These are phyloP conservation scores for Tubosaeta sp. DNA, from an alignment of 768 basidiomycete species.

Conservation along the genomic window DNA sequence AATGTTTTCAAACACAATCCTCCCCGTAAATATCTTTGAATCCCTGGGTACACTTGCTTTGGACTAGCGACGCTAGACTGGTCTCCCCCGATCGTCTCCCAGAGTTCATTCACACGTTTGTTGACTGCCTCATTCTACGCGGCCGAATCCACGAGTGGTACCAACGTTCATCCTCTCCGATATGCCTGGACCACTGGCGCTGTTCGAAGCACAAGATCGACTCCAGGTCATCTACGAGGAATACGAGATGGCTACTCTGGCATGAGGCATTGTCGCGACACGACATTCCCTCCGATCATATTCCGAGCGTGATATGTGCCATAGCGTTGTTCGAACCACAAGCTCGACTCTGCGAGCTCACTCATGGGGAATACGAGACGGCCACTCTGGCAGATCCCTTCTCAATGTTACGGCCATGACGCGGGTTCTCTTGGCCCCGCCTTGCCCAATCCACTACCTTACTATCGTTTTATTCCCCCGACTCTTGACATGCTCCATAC, in stretches of 20 bases:
- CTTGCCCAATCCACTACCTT: neutral
- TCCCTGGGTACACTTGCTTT: neutral
- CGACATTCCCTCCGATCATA: too few species aligned
- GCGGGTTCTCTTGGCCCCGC: neutral
- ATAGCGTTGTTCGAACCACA: conserved; percentile 14
- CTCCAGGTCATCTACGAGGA: conserved; percentile 8
- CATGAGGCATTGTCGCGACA: neutral
- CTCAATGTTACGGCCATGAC: conserved; percentile 19
- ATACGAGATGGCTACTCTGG: conserved; percentile 12
- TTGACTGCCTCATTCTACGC: conserved; percentile 1
- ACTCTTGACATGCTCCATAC: neutral
- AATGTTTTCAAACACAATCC: neutral
- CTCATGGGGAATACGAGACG: neutral
- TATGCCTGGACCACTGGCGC: neutral
- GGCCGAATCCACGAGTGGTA: conserved; percentile 2
- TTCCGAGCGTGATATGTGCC: neutral
- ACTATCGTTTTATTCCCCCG: neutral
- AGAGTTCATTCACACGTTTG: neutral
- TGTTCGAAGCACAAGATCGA: conserved; percentile 16
- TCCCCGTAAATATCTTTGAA: neutral
- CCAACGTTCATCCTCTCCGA: conserved; percentile 6
- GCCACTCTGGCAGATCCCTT: conserved; percentile 13
- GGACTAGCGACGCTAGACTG: neutral
- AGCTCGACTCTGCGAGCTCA: conserved; percentile 1
- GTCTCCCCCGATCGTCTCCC: neutral